These are phyloP conservation scores for Brassica cretica DNA, from an alignment of 345 rosid genomes.

Conservation along the genomic window DNA sequence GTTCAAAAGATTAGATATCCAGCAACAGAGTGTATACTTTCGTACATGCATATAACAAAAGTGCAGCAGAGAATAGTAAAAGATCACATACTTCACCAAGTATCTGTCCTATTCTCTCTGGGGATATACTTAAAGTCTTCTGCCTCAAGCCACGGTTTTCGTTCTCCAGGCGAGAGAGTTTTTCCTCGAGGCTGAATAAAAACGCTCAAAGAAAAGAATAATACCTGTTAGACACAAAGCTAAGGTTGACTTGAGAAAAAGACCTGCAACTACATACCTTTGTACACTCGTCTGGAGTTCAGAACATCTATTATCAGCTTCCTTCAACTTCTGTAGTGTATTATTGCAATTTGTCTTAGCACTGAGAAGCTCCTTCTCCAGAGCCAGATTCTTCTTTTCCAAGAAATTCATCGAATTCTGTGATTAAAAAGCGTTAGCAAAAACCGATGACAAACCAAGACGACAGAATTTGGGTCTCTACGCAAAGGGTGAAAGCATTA, in stretches of 20 bases:
- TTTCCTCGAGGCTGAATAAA: constrained; percentile 63
- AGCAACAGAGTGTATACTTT: constrained; percentile 11
- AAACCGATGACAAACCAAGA: constrained; percentile 27
- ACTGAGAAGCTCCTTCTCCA: constrained; percentile 69
- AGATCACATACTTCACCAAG: constrained; percentile 66
- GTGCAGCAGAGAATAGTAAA: constrained; percentile 25
- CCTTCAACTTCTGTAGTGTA: constrained; percentile 58
- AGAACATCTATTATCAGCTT: constrained; percentile 65
- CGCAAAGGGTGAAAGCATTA: constrained; percentile 13
- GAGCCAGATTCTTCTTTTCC: constrained; percentile 64
- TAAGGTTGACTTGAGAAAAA: constrained; percentile 10
- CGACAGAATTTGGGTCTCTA: constrained; percentile 9
- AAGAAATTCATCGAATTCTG: constrained; percentile 57
- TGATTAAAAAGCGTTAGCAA: constrained; percentile 17
- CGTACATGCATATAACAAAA: constrained; percentile 14
- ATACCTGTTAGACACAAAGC: constrained; percentile 1
- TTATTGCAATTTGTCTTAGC: constrained; percentile 57
- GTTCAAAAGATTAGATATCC: constrained; percentile 5
- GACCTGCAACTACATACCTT: constrained; percentile 51
- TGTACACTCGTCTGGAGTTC: constrained; percentile 66
- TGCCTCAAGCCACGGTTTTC: constrained; percentile 85
- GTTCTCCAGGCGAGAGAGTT: constrained; percentile 68
- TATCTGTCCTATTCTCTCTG: constrained; percentile 52
- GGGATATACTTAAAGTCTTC: constrained; percentile 59
- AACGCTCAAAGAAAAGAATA: neutral